These are phyloP conservation scores for Ceratocystiopsis minuta DNA, from an alignment of 2,329 filamentous ascomycete species.

Conservation along the genomic window DNA sequence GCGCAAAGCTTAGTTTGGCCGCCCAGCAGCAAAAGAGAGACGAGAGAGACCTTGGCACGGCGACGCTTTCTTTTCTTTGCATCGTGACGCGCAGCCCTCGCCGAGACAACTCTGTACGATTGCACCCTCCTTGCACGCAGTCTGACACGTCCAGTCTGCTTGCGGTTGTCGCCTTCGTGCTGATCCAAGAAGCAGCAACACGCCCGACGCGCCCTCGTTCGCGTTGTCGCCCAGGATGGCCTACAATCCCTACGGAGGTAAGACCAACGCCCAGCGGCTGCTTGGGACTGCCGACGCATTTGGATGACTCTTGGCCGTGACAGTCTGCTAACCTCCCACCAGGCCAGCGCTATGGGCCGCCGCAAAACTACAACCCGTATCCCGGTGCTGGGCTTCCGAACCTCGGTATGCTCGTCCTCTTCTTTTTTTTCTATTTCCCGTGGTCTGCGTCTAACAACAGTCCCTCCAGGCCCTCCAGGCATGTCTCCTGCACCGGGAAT, in stretches of 20 bases:
- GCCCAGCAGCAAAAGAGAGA: too few species aligned
- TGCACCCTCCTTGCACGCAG: too few species aligned
- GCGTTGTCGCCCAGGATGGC: slow-evolving; percentile 23
- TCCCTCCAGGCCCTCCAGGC: slow-evolving; percentile 45
- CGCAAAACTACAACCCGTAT: slow-evolving; percentile 56
- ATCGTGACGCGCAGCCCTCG: too few species aligned
- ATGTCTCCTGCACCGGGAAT: slow-evolving; percentile 69
- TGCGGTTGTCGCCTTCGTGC: too few species aligned
- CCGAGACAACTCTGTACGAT: too few species aligned
- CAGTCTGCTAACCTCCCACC: not conserved
- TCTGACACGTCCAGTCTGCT: too few species aligned
- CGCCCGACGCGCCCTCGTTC: too few species aligned
- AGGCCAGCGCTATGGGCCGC: slow-evolving; percentile 48
- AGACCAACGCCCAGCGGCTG: not conserved
- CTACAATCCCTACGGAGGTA: slow-evolving; percentile 44
- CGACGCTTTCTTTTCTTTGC: too few species aligned
- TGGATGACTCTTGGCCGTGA: not conserved
- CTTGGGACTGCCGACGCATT: not conserved
- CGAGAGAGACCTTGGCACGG: too few species aligned
- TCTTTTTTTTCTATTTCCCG: not conserved
- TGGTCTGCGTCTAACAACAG: slow-evolving; percentile 28
- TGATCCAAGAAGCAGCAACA: too few species aligned
- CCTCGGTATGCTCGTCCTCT: slow-evolving; percentile 43
- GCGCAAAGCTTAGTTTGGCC: too few species aligned
- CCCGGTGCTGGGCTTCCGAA: slow-evolving; percentile 56